These are phyloP conservation scores for Pseudopediastrum boryanum DNA, from an alignment of 139 green algal species.

Conservation along the genomic window DNA sequence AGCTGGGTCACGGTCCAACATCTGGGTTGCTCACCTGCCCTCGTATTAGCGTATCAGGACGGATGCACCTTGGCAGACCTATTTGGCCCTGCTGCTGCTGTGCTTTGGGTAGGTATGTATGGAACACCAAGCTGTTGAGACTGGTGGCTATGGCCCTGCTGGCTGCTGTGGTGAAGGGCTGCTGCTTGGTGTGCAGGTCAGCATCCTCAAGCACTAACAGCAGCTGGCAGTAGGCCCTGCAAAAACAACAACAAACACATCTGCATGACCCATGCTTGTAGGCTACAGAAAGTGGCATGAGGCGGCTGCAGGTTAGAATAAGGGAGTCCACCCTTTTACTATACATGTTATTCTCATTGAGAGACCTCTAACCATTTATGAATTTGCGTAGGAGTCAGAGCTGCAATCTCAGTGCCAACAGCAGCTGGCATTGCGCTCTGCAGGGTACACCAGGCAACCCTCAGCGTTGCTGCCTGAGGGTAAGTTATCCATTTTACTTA, in stretches of 20 bases:
- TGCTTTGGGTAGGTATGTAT: constrained; percentile 58
- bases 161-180: constrained; percentile 57
- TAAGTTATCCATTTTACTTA: too few relatives aligned
- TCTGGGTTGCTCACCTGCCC: too few relatives aligned
- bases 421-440: too few relatives aligned
- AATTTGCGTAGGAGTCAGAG: background rate
- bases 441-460: too few relatives aligned
- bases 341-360: too few relatives aligned
- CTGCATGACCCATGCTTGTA: background rate
- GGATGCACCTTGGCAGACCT: too few relatives aligned
- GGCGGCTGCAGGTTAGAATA: background rate
- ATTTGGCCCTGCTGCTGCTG: background rate
- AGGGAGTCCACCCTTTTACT: background rate
- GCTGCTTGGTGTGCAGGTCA: constrained; percentile 77
- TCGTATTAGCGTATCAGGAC: too few relatives aligned
- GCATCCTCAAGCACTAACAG: constrained; percentile 87
- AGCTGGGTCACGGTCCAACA: too few relatives aligned
- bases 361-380: background rate
- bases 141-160: constrained; percentile 70
- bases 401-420: background rate
- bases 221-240: constrained; percentile 66
- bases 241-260: background rate
- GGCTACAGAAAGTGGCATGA: background rate
- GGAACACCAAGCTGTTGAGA: constrained; percentile 85
- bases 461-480: too few relatives aligned